Conservation (phyloP, 139 green algal genomes). For the Tetraselmis chui region DNA sequence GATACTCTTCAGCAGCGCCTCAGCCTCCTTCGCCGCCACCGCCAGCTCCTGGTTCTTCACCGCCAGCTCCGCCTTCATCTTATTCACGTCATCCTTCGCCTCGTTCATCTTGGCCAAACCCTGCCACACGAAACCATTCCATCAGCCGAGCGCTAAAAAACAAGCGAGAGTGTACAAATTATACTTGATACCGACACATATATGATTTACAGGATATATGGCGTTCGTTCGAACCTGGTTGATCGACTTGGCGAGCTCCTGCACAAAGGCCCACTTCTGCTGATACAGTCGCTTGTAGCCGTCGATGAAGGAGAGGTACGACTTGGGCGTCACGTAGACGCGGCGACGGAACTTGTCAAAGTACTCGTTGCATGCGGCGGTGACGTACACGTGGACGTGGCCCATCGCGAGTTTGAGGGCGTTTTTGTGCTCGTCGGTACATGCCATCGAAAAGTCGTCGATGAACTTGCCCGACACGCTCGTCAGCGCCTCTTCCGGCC, state of each 20-base stretch:
- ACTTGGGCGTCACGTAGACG: conserved; percentile 92
- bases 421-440: conserved; percentile 58
- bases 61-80: conserved; percentile 84
- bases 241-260: conserved; percentile 34
- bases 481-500: conserved; percentile 65
- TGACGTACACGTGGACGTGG: conserved; percentile 75
- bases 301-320: conserved; percentile 85
- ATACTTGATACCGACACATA: too few species aligned
- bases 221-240: too few species aligned
- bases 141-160: too few species aligned
- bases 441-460: conserved; percentile 78
- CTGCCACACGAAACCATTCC: too few species aligned
- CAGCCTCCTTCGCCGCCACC: conserved; percentile 66
- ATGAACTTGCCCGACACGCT: conserved; percentile 80
- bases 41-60: conserved; percentile 88
- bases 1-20: conserved; percentile 85
- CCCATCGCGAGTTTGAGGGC: conserved; percentile 81
- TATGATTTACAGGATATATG: too few species aligned
- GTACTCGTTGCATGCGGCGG: conserved; percentile 71
- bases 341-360: conserved; percentile 80
- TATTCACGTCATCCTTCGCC: conserved; percentile 84
- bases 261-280: conserved; percentile 58
- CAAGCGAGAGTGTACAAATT: too few species aligned
- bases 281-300: conserved; percentile 85
- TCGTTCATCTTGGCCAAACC: conserved; percentile 90